phyloP scores from a whole-genome alignment of 208 protist genomes.

The Trypanosoma caninum region DNA sequence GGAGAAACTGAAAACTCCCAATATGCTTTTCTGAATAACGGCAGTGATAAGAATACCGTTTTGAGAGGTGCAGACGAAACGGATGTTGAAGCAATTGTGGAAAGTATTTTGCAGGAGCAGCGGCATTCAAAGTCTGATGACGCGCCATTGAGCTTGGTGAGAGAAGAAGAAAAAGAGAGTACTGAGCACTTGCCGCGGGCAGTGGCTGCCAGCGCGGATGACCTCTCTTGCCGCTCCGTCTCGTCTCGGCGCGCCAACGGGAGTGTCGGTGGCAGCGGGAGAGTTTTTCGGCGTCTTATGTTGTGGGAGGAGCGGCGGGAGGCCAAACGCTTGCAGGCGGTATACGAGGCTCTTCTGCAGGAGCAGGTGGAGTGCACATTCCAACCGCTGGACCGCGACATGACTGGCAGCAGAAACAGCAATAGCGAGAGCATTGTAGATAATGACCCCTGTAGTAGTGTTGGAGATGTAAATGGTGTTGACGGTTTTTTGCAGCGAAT shows the following conservation, averaged over 20 bases:
- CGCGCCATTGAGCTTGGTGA: neutral
- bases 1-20: no score
- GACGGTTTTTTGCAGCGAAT: slow-evolving; percentile 47
- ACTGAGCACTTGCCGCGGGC: neutral
- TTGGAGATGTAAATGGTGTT: slow-evolving; percentile 20
- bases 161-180: neutral
- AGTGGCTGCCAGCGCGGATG: no score
- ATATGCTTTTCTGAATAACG: neutral
- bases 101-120: slow-evolving; percentile 9
- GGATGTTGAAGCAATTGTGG: slow-evolving; percentile 10
- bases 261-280: slow-evolving; percentile 4
- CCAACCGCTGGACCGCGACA: slow-evolving; percentile 15
- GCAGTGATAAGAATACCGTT: neutral
- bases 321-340: slow-evolving; percentile 44
- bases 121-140: no score
- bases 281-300: slow-evolving; percentile 36
- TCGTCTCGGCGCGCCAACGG: neutral
- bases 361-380: slow-evolving; percentile 61
- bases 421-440: slow-evolving; percentile 1
- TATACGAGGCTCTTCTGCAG: slow-evolving; percentile 52
- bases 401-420: slow-evolving; percentile 13
- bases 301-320: slow-evolving; percentile 65
- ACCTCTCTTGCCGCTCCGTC: neutral
- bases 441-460: neutral
- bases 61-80: neutral